These are phyloP conservation scores for Pichia sp. DNA, from an alignment of 1,139 yeast genomes.

Conservation along the genomic window DNA sequence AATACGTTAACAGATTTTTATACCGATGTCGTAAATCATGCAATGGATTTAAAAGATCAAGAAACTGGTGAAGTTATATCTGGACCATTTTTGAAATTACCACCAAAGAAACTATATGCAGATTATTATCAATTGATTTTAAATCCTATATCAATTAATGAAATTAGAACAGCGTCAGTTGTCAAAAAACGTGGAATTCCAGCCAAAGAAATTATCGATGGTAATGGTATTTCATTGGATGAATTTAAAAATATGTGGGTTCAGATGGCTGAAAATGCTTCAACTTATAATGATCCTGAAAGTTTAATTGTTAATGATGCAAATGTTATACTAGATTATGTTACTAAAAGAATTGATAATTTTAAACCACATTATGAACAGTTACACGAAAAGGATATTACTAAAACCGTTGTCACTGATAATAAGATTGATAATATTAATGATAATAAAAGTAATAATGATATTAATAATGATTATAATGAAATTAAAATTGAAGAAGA, in stretches of 20 bases:
- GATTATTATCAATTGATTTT: slow-evolving; percentile 67
- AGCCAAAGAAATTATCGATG: slow-evolving; percentile 2
- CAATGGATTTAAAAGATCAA: slow-evolving; percentile 13
- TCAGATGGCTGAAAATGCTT: slow-evolving; percentile 53
- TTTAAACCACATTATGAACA: slow-evolving; percentile 3
- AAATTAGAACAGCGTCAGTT: slow-evolving; percentile 38
- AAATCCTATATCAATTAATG: slow-evolving; percentile 63
- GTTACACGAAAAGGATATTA: background rate
- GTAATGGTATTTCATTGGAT: slow-evolving; percentile 10
- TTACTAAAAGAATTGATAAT: slow-evolving; percentile 24
- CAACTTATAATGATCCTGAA: slow-evolving; percentile 53
- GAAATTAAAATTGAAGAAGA: background rate
- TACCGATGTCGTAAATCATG: slow-evolving; percentile 5
- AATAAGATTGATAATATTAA: no score
- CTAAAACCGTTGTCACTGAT: no score
- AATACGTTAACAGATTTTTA: slow-evolving; percentile 6
- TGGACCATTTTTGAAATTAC: slow-evolving; percentile 21
- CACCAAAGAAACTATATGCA: slow-evolving; percentile 39
- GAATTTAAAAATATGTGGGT: slow-evolving; percentile 53
- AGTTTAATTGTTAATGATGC: slow-evolving; percentile 61
- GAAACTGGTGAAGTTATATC: slow-evolving; percentile 14
- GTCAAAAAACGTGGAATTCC: slow-evolving; percentile 10
- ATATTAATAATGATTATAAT: slow-evolving; percentile 1
- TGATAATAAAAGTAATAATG: no score
- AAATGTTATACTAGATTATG: slow-evolving; percentile 37